Evolutionary conservation across 1,284 basidiomycete species (phyloP), one percentile per base, ranked within the genome.

Genomic region (Heterobasidion parviporum): DNA sequence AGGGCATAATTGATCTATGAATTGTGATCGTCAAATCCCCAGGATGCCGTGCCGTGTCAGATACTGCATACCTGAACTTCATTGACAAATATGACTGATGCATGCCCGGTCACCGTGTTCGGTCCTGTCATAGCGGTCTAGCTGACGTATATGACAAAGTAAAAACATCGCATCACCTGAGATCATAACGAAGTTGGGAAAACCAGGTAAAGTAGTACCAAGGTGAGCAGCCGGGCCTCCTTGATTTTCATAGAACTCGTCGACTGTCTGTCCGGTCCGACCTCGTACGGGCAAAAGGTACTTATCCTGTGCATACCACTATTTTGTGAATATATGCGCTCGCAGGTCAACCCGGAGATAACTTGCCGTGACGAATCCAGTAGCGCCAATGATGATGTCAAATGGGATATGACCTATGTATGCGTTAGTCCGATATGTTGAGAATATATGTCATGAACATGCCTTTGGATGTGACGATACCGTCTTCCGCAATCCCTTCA

Each of bases 81-180:
- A 52, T 73, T 72, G 2, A 70, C 68, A 54, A 72, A 76, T 34
- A 79, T 64, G 14, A 75, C 73, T 3, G 78, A 79, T 0, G 73
- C 74, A 56, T 77, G 73, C 0, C 78, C 77, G 1, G 78, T 75
- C 2, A 64, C 62, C 0, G 72, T 75, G 59, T 79, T 79, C 0
- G 78, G 77, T 10, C 78, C 78, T 79, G 57, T 46, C 41, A 7
- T 41, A 41, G n/a, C 10, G 38, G n/a, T 12, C 8, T 41, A 10
- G 38, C 12, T 8, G 12, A 41, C n/a, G 8, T 8, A 16, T 10
- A 14, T 34, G 10, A 41, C 38, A 41, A 41, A 41, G 5, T 6
- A 4, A 41, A 10, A 41, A n/a, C 38, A 41, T 7, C 18, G 0
- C 8, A 55, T 3, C 38, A 54, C 61, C 61, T 52, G 43, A 49